Evolutionary conservation across 768 basidiomycete genomes (phyloP).

Genomic region (Coprinopsis marcescibilis): DNA sequence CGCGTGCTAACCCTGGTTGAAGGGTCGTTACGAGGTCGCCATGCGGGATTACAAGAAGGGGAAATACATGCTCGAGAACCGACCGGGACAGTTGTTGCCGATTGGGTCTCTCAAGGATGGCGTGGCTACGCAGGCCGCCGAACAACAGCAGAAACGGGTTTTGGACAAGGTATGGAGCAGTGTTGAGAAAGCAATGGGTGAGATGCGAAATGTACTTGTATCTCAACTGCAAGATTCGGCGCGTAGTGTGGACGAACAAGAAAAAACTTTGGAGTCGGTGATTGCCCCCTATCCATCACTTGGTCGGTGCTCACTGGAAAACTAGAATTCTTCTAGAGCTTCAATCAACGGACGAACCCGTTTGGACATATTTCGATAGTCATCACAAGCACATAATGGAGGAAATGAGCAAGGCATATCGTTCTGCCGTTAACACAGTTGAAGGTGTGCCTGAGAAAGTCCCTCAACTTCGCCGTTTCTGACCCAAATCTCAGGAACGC

Average conservation of each 20-base stretch:
- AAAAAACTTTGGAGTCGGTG: constrained; percentile 93
- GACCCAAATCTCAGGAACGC: constrained; percentile 31
- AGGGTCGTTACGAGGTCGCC: constrained; percentile 93
- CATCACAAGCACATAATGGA: constrained; percentile 86
- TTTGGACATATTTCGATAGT: constrained; percentile 94
- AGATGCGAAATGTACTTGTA: constrained; percentile 76
- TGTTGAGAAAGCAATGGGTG: constrained; percentile 91
- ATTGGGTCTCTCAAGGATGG: constrained; percentile 58
- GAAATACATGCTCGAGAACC: constrained; percentile 80
- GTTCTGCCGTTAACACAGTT: constrained; percentile 44
- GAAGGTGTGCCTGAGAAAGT: constrained; percentile 36
- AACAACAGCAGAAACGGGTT: constrained; percentile 85
- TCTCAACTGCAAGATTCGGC: constrained; percentile 76
- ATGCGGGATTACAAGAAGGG: constrained; percentile 97
- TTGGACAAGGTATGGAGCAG: constrained; percentile 94
- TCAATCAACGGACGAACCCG: constrained; percentile 80
- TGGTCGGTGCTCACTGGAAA: not conserved
- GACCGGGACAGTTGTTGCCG: constrained; percentile 81
- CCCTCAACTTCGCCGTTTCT: constrained; percentile 9
- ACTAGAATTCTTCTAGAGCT: constrained; percentile 83
- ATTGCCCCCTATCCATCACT: not conserved
- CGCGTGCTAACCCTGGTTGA: constrained; percentile 5
- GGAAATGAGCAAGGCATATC: constrained; percentile 62
- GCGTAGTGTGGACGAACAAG: constrained; percentile 86
- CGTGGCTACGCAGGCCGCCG: constrained; percentile 38